Percentiles rank a stretch among this genome's conserved stretches.
Evolutionary conservation across 192 early-diverging fungal genomes (phyloP).

Genomic region (Coemansia sp.): DNA sequence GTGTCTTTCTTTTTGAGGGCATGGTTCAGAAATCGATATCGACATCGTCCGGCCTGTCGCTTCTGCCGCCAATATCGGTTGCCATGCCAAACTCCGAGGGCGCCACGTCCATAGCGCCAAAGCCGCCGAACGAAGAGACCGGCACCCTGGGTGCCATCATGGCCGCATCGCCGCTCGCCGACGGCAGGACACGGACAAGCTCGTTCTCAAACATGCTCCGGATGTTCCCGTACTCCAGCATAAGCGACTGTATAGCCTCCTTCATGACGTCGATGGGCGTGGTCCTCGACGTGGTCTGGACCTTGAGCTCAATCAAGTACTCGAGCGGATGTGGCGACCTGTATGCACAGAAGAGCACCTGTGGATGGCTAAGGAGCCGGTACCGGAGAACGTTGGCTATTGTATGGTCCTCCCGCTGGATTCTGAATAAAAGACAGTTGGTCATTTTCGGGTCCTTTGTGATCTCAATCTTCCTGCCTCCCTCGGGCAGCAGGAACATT

Average conservation of each 20-base stretch:
- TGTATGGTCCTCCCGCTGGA: slow-evolving; percentile 97
- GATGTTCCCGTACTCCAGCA: slow-evolving; percentile 74
- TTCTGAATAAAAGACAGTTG: slow-evolving; percentile 89
- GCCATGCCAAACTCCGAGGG: slow-evolving; percentile 53
- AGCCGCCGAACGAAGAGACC: slow-evolving; percentile 36
- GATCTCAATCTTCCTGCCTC: slow-evolving; percentile 77
- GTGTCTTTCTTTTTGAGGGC: no score
- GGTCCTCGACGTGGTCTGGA: slow-evolving; percentile 89
- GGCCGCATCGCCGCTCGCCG: slow-evolving; percentile 11
- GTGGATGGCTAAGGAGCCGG: slow-evolving; percentile 87
- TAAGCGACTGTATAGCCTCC: slow-evolving; percentile 76
- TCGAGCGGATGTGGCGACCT: slow-evolving; percentile 96
- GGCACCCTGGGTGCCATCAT: slow-evolving; percentile 15
- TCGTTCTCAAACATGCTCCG: slow-evolving; percentile 83
- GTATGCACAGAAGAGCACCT: slow-evolving; percentile 96
- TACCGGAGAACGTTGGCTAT: slow-evolving; percentile 92
- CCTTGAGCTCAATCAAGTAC: slow-evolving; percentile 85
- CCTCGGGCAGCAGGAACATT: slow-evolving; percentile 78
- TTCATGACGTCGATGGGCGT: slow-evolving; percentile 81
- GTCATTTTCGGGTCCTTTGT: slow-evolving; percentile 88
- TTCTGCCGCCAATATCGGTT: slow-evolving; percentile 50
- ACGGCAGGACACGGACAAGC: slow-evolving; percentile 26
- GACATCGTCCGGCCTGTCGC: slow-evolving; percentile 57
- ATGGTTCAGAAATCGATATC: slow-evolving; percentile 67
- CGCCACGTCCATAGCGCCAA: slow-evolving; percentile 38